Evolutionary conservation across 2,329 filamentous ascomycete species (phyloP).

Genomic region (Monosporascus sp.): DNA sequence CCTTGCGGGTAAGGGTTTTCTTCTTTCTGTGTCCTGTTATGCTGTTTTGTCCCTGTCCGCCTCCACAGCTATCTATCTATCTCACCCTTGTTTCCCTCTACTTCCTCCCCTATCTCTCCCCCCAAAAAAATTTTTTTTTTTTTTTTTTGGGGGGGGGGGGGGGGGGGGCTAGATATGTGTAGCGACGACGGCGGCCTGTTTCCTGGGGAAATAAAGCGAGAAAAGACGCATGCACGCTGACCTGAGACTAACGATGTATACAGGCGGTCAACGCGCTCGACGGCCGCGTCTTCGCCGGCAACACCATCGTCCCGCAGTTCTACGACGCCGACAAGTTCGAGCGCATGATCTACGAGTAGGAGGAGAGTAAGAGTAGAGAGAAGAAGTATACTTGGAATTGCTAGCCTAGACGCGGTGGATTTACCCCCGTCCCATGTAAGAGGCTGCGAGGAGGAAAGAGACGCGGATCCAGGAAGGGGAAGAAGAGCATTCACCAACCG

Average conservation of each 20-base stretch:
- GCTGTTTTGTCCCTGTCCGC: background rate
- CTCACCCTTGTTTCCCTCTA: background rate
- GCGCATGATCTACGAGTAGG: conserved; percentile 47
- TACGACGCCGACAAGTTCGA: conserved; percentile 83
- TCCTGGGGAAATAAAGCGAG: no score
- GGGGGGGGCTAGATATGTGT: background rate
- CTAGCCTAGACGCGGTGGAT: no score
- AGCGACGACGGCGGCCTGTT: no score
- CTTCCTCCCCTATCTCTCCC: conserved; percentile 3
- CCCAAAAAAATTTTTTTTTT: no score
- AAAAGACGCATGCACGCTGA: background rate
- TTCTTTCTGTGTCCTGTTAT: background rate
- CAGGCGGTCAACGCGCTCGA: conserved; percentile 87
- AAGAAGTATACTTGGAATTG: background rate
- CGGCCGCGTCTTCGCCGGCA: conserved; percentile 83
- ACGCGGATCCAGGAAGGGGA: no score
- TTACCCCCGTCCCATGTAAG: no score
- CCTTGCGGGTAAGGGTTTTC: conserved; percentile 62
- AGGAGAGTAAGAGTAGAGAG: conserved; percentile 6
- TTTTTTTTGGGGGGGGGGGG: no score
- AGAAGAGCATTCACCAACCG: no score
- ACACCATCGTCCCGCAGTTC: conserved; percentile 74
- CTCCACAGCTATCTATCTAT: background rate
- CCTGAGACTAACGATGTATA: background rate
- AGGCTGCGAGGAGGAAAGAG: no score